Conservation (phyloP, 345 rosid species). For the Cardiospermum halicacabum region DNA sequence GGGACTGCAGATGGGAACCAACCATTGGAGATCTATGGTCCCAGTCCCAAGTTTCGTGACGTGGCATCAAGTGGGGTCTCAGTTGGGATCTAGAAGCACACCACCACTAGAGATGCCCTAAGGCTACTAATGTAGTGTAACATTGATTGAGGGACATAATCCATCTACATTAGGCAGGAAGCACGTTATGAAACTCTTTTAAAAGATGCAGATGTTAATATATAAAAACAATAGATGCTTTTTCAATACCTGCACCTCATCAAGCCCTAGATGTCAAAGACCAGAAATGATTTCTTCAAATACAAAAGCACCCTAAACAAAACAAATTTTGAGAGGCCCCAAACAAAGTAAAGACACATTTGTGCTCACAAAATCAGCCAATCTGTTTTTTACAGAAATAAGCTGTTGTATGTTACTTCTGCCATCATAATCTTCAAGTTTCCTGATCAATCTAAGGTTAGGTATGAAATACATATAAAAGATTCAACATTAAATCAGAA, state of each 20-base stretch:
- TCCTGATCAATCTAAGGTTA: neutral
- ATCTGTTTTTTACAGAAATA: neutral
- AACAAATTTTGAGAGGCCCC: neutral
- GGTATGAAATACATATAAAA: neutral
- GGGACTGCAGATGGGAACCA: no score
- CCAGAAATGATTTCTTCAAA: neutral
- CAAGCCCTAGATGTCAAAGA: neutral
- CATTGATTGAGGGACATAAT: neutral
- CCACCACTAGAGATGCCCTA: no score
- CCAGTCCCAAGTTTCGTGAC: no score
- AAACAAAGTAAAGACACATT: neutral
- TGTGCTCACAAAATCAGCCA: neutral
- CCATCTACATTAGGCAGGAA: neutral
- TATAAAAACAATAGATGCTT: neutral
- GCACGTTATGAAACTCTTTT: neutral
- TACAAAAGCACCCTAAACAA: no score
- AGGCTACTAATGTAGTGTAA: no score
- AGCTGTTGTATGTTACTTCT: neutral
- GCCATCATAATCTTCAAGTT: neutral
- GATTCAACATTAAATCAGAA: neutral
- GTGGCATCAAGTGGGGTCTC: no score
- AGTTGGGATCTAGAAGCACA: no score
- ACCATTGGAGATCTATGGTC: no score
- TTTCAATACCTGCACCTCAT: neutral
- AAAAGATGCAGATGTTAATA: neutral